A percentile compares a stretch with the other conserved stretches of the same genome.
These are phyloP conservation scores for Ophiostoma sp. DNA, from an alignment of 2,329 filamentous ascomycete species.

Conservation along the genomic window DNA sequence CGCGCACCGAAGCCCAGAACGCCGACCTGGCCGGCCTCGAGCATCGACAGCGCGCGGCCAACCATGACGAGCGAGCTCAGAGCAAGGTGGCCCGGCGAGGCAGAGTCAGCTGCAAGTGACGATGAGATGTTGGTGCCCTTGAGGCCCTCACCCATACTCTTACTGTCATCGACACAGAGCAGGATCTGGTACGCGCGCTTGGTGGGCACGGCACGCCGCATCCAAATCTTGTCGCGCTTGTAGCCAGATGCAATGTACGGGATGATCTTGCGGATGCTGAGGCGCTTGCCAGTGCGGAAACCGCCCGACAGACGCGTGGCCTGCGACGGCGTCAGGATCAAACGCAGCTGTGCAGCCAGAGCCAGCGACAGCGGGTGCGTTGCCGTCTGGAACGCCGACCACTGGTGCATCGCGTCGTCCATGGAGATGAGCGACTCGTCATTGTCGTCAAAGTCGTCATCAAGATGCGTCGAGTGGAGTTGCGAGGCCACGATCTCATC, in stretches of 20 bases:
- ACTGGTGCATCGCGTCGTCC: slow-evolving; percentile 62
- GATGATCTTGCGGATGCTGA: slow-evolving; percentile 99
- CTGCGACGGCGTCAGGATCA: slow-evolving; percentile 90
- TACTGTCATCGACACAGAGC: slow-evolving; percentile 92
- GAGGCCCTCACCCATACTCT: slow-evolving; percentile 72
- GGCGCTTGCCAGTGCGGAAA: slow-evolving; percentile 93
- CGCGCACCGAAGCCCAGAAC: slow-evolving; percentile 83
- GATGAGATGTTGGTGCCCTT: background rate
- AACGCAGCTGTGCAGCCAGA: slow-evolving; percentile 86
- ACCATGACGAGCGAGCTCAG: slow-evolving; percentile 94
- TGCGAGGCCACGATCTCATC: slow-evolving; percentile 55
- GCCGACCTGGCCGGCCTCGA: slow-evolving; percentile 90
- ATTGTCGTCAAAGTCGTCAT: slow-evolving; percentile 34
- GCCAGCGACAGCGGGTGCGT: slow-evolving; percentile 84
- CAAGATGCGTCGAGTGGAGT: slow-evolving; percentile 65
- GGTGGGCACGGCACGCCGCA: slow-evolving; percentile 83
- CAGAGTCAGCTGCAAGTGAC: background rate
- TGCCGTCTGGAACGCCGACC: slow-evolving; percentile 76
- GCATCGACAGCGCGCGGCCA: slow-evolving; percentile 77
- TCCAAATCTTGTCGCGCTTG: slow-evolving; percentile 99
- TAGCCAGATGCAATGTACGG: slow-evolving; percentile 97
- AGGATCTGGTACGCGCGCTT: slow-evolving; percentile 97
- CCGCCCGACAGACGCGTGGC: slow-evolving; percentile 95
- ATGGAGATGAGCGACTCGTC: slow-evolving; percentile 44
- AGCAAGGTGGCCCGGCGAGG: slow-evolving; percentile 64